Evolutionary conservation across 2,329 filamentous ascomycete species (phyloP), one percentile per base, ranked within the genome.

Genomic region (Aspergillus sp.): DNA sequence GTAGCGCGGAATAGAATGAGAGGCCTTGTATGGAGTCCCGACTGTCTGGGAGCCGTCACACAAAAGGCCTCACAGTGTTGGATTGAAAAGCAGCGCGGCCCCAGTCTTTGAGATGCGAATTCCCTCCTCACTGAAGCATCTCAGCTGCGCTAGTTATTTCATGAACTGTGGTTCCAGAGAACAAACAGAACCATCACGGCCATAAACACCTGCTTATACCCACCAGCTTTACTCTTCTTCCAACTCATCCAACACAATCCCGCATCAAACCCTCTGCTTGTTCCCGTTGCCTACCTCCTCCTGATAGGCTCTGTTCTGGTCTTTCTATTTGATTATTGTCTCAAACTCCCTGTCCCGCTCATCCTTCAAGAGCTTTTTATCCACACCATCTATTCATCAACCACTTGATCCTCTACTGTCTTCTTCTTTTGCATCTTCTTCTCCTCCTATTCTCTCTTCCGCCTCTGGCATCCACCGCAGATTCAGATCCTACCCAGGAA

Each of bases 111-210:
- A 6, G 45, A 25, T n/a, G 51, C 11, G 38, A 25, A 13, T 54
- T 54, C 28, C 15, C 34, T 43, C 19, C 23, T 19, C 46, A 57
- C 30, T 43, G 48, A 51, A 60, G 60, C 47, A 50, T 59, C 57
- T 59, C 47, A 64, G 59, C 52, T 50, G 41, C 50, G 41, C 47
- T 56, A 48, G 57, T 25, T 34, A 53, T 59, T 34, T 53, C 55
- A 59, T 57, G 57, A 54, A 25, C 31, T 41, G 53, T 56, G 28
- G 57, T 38, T 28, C 61, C 59, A 62, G 60, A 64, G 60, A 60
- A 63, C 68, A 66, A 63, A 54, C 59, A 62, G 64, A 41, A 61
- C 65, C 45, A 59, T 38, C 55, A 4, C 25, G 6, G 25, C 25
- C 48, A 59, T 60, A 64, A 60, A 55, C 45, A 54, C 50, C 56